These are phyloP conservation scores for Trichophyton rubrum DNA, from an alignment of 2,329 filamentous ascomycete genomes.

Conservation along the genomic window DNA sequence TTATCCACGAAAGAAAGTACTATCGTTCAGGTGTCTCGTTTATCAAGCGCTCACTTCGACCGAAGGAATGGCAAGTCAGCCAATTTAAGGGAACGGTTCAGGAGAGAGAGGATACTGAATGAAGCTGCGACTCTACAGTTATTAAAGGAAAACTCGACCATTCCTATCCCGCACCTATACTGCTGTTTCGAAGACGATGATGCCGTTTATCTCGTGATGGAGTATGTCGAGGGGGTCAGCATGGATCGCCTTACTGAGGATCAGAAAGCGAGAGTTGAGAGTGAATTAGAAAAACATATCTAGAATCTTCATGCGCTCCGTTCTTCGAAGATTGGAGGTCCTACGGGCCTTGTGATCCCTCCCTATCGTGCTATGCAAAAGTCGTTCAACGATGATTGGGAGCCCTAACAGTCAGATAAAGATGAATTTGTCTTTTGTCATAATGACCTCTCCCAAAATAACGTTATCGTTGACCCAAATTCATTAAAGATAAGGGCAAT, in stretches of 20 bases:
- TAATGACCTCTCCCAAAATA: slow-evolving; percentile 13
- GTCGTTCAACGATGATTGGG: background rate
- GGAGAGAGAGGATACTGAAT: slow-evolving; percentile 7
- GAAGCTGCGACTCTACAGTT: slow-evolving; percentile 9
- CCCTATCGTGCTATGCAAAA: background rate
- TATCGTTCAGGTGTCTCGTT: slow-evolving; percentile 11
- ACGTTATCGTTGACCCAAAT: slow-evolving; percentile 14
- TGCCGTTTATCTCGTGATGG: slow-evolving; percentile 4
- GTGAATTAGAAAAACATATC: background rate
- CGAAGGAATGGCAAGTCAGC: slow-evolving; percentile 14
- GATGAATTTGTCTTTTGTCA: slow-evolving; percentile 13
- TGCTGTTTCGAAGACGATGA: slow-evolving; percentile 6
- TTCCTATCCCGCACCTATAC: slow-evolving; percentile 8
- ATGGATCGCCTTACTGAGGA: background rate
- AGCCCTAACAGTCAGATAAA: background rate
- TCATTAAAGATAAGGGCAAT: slow-evolving; percentile 13
- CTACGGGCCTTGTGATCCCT: background rate
- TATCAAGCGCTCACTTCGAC: slow-evolving; percentile 15
- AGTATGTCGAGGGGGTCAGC: slow-evolving; percentile 1
- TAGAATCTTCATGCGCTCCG: background rate
- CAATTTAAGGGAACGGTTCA: background rate
- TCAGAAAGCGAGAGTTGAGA: background rate
- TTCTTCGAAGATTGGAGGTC: background rate
- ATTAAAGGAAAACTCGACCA: slow-evolving; percentile 6
- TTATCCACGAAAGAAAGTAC: slow-evolving; percentile 14